These are phyloP conservation scores for Durio zibethinus DNA, from an alignment of 345 rosid species.

Conservation along the genomic window DNA sequence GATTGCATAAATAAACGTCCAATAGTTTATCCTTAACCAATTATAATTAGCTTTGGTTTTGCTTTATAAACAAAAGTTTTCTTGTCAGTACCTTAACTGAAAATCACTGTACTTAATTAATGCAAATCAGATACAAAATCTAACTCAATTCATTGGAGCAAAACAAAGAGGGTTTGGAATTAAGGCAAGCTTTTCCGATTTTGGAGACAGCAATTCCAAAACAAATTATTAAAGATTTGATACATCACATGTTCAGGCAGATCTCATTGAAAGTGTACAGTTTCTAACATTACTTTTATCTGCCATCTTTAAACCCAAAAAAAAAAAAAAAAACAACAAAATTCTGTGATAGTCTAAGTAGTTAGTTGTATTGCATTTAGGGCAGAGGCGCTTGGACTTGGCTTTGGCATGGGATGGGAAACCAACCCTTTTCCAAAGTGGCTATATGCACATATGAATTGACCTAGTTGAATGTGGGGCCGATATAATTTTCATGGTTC, in stretches of 20 bases:
- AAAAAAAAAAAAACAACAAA: neutral
- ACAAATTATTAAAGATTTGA: slow-evolving; percentile 29
- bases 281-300: no score
- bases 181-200: slow-evolving; percentile 14
- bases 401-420: neutral
- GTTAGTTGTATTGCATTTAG: neutral
- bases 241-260: slow-evolving; percentile 16
- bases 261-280: slow-evolving; percentile 26
- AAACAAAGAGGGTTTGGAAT: neutral
- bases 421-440: neutral
- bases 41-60: neutral
- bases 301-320: no score
- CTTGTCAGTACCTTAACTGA: neutral
- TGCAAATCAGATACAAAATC: neutral
- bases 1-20: neutral
- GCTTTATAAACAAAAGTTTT: neutral
- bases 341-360: slow-evolving; percentile 9
- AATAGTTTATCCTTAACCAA: neutral
- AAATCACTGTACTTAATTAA: no score
- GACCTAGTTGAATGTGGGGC: neutral
- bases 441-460: neutral
- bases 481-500: neutral
- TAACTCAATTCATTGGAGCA: neutral
- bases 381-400: neutral
- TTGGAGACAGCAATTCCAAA: slow-evolving; percentile 32